Evolutionary conservation across 2,329 filamentous ascomycete species (phyloP).

Genomic region (Fusarium siculi): DNA sequence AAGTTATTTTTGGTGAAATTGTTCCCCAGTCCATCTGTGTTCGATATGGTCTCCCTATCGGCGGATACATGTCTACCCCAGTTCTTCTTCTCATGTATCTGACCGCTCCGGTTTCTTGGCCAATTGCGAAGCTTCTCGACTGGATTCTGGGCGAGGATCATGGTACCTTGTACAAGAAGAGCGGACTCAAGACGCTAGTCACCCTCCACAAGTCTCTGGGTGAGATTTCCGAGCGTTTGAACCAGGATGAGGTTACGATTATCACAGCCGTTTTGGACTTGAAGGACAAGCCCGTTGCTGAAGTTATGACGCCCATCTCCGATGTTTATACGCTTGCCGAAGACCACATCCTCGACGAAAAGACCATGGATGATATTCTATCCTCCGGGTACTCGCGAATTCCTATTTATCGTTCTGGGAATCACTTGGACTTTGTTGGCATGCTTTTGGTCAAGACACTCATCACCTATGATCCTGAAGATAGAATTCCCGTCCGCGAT

Average conservation of each 20-base stretch:
- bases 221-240: conserved; percentile 86
- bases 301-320: conserved; percentile 98
- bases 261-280: conserved; percentile 96
- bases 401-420: conserved; percentile 89
- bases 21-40: conserved; percentile 97
- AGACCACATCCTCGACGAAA: conserved; percentile 90
- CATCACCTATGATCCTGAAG: conserved; percentile 98
- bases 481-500: conserved; percentile 85
- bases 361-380: conserved; percentile 93
- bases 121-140: conserved; percentile 94
- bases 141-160: conserved; percentile 93
- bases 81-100: conserved; percentile 93
- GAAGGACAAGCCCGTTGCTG: conserved; percentile 94
- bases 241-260: conserved; percentile 98
- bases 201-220: conserved; percentile 94
- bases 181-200: conserved; percentile 93
- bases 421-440: conserved; percentile 88
- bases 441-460: conserved; percentile 99
- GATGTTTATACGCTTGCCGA: conserved; percentile 98
- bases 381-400: conserved; percentile 96
- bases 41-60: conserved; percentile 93
- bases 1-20: conserved; percentile 98
- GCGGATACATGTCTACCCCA: conserved; percentile 89
- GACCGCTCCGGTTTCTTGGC: conserved; percentile 90
- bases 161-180: conserved; percentile 97